These are phyloP conservation scores for Neurospora sp. DNA, from an alignment of 495 filamentous ascomycete genomes.

Conservation along the genomic window DNA sequence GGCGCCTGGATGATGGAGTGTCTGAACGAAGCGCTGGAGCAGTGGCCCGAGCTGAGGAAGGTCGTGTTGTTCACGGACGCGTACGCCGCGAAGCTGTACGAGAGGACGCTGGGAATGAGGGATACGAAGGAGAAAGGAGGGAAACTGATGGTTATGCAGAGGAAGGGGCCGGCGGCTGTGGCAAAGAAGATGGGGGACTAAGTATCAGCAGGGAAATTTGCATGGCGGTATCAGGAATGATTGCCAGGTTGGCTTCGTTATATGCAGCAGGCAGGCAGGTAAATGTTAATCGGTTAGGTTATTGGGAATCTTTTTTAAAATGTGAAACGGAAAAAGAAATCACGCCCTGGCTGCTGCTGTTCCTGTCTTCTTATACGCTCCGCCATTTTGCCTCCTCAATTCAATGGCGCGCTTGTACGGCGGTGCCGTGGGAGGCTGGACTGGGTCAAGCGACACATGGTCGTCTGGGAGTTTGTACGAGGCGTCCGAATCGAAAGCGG, in stretches of 20 bases:
- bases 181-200: not conserved
- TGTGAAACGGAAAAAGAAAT: not conserved
- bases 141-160: slow-evolving; percentile 22
- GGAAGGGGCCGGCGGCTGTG: slow-evolving; percentile 10
- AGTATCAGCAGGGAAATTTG: no score
- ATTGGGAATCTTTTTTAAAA: not conserved
- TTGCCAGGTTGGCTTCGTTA: no score
- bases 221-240: no score
- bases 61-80: slow-evolving; percentile 41
- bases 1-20: slow-evolving; percentile 53
- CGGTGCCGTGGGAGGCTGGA: slow-evolving; percentile 94
- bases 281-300: not conserved
- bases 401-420: slow-evolving; percentile 90
- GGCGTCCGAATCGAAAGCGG: slow-evolving; percentile 87
- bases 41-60: slow-evolving; percentile 47
- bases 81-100: slow-evolving; percentile 35
- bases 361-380: slow-evolving; percentile 57
- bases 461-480: slow-evolving; percentile 72
- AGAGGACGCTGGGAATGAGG: slow-evolving; percentile 34
- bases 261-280: not conserved
- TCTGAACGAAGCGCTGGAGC: slow-evolving; percentile 42
- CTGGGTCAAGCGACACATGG: slow-evolving; percentile 73
- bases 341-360: slow-evolving; percentile 20
- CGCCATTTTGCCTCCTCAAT: slow-evolving; percentile 63
- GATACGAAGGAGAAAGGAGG: slow-evolving; percentile 23